These are phyloP conservation scores for Citrus sp. DNA, from an alignment of 345 rosid genomes.

Conservation along the genomic window DNA sequence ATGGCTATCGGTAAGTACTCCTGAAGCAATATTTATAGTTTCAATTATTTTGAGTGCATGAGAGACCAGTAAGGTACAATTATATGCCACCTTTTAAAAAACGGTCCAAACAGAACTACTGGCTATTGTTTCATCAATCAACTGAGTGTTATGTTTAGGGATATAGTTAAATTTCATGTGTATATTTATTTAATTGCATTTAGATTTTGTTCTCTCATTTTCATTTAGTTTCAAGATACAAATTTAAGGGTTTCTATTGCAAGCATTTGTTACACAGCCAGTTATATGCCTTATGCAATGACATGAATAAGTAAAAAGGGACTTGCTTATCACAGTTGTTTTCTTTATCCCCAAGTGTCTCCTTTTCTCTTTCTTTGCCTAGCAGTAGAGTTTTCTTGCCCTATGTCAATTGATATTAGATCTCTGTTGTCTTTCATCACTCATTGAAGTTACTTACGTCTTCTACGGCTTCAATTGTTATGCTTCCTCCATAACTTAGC, in stretches of 20 bases:
- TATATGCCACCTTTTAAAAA: not conserved
- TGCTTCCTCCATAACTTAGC: not conserved
- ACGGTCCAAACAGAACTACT: not conserved
- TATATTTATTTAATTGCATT: not conserved
- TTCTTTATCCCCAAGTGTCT: not conserved
- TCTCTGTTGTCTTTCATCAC: not conserved
- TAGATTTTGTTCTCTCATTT: too few species aligned
- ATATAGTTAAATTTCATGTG: too few species aligned
- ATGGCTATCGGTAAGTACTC: conserved; percentile 79
- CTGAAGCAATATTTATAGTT: not conserved
- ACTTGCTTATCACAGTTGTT: not conserved
- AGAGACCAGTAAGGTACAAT: not conserved
- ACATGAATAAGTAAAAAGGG: not conserved
- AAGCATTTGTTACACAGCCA: not conserved
- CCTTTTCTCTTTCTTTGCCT: not conserved
- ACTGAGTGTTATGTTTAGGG: not conserved
- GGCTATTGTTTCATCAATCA: not conserved
- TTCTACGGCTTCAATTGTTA: not conserved
- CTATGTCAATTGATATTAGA: not conserved
- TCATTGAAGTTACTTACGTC: not conserved
- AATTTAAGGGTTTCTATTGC: not conserved
- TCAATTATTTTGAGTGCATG: not conserved
- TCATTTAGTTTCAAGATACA: not conserved
- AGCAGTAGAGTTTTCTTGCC: not conserved
- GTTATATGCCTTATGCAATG: not conserved